Evolutionary conservation across 805 yeast genomes (phyloP).

Genomic region (Teunomyces barrocoloradensis): DNA sequence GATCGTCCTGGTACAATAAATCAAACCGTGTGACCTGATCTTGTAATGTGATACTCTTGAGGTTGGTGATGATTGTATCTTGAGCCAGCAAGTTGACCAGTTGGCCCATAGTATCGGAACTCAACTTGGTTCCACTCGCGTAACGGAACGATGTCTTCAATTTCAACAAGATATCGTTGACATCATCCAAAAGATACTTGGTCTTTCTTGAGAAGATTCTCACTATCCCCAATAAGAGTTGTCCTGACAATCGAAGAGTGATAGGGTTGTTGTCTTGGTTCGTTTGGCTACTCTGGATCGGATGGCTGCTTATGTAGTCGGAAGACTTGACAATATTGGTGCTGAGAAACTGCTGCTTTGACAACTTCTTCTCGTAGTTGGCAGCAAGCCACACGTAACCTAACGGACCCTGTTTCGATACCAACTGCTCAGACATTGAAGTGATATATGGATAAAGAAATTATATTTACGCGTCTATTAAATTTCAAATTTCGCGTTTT

Average conservation of each 20-base stretch:
- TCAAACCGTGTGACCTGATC: constrained; percentile 81
- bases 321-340: constrained; percentile 64
- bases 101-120: constrained; percentile 20
- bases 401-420: constrained; percentile 75
- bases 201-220: constrained; percentile 85
- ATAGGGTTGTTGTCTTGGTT: constrained; percentile 43
- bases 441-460: not conserved
- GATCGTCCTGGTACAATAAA: constrained; percentile 64
- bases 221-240: constrained; percentile 80
- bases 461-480: not conserved
- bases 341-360: constrained; percentile 67
- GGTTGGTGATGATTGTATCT: constrained; percentile 58
- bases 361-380: constrained; percentile 73
- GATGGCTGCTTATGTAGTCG: constrained; percentile 47
- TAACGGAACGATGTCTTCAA: constrained; percentile 63
- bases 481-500: constrained; percentile 1
- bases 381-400: constrained; percentile 94
- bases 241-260: constrained; percentile 81
- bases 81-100: constrained; percentile 58
- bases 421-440: constrained; percentile 11
- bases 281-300: constrained; percentile 37
- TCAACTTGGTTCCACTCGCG: constrained; percentile 32
- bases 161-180: constrained; percentile 68
- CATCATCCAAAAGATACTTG: constrained; percentile 78
- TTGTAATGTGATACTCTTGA: constrained; percentile 58